phyloP scores from a whole-genome alignment of 129 eudicot species.

The Flaveria bidentis region DNA sequence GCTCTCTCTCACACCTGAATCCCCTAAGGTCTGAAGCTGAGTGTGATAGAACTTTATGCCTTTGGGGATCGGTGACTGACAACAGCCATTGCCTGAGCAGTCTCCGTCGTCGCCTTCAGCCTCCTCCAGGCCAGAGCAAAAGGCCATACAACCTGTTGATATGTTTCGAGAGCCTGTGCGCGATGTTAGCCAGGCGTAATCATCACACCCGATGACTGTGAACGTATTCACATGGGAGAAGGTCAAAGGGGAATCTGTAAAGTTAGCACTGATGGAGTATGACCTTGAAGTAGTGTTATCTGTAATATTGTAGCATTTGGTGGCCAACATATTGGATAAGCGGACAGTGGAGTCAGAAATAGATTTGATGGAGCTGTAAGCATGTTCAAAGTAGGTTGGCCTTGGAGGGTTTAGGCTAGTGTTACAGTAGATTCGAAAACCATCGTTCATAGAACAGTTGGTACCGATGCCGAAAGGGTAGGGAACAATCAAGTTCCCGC shows the following conservation, averaged over 20 bases:
- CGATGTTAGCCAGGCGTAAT: conserved; percentile 9
- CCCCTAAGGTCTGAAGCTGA: background rate
- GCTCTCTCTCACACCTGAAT: background rate
- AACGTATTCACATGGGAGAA: conserved; percentile 36
- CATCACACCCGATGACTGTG: conserved; percentile 40
- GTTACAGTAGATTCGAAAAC: background rate
- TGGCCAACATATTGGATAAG: background rate
- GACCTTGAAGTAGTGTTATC: background rate
- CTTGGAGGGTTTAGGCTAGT: background rate
- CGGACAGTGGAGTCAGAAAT: background rate
- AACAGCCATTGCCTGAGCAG: conserved; percentile 52
- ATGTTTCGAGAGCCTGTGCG: background rate
- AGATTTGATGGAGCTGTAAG: background rate
- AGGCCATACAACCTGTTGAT: conserved; percentile 27
- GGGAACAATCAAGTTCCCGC: background rate
- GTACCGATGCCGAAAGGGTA: background rate
- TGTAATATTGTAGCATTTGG: background rate
- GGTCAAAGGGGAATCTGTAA: background rate
- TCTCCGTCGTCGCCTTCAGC: background rate
- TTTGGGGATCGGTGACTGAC: conserved; percentile 40
- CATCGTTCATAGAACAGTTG: background rate
- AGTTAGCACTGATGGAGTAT: background rate
- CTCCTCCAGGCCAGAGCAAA: conserved; percentile 28
- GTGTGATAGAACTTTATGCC: background rate
- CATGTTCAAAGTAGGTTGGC: background rate